These are phyloP conservation scores for Fusarium sp. DNA, from an alignment of 2,329 filamentous ascomycete species.

Conservation along the genomic window DNA sequence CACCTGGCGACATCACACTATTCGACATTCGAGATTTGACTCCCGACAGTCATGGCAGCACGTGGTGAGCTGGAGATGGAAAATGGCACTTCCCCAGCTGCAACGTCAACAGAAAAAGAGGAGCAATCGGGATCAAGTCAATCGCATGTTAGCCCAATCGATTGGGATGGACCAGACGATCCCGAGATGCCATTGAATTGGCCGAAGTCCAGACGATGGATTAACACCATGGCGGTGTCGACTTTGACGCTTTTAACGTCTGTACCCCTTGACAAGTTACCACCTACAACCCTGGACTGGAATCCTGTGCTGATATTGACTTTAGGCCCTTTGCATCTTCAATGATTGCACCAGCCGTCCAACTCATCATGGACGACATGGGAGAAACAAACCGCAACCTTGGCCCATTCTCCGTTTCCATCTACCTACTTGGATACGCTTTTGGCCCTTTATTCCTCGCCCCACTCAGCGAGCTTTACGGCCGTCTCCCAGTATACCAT, in stretches of 20 bases:
- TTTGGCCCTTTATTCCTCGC: conserved; percentile 58
- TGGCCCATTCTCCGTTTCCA: conserved; percentile 40
- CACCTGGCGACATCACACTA: background rate
- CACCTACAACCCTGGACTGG: background rate
- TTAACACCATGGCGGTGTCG: background rate
- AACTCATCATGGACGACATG: background rate
- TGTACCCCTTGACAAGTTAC: background rate
- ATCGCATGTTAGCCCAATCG: background rate
- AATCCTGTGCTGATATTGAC: background rate
- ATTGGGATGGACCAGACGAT: conserved; percentile 8
- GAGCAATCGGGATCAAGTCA: background rate
- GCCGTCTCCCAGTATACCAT: conserved; percentile 55
- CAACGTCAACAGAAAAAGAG: background rate
- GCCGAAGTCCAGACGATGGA: background rate
- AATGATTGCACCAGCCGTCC: background rate
- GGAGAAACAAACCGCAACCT: background rate
- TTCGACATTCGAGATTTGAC: background rate
- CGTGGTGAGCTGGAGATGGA: background rate
- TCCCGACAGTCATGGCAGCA: background rate
- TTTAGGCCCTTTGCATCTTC: conserved; percentile 4
- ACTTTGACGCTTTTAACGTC: background rate
- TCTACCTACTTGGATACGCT: conserved; percentile 57
- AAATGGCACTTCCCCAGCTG: background rate
- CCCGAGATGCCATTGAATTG: conserved; percentile 2
- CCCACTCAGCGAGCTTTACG: conserved; percentile 60